These are phyloP conservation scores for Pseudonectria foliicola DNA, from an alignment of 2,329 filamentous ascomycete genomes.

Conservation along the genomic window DNA sequence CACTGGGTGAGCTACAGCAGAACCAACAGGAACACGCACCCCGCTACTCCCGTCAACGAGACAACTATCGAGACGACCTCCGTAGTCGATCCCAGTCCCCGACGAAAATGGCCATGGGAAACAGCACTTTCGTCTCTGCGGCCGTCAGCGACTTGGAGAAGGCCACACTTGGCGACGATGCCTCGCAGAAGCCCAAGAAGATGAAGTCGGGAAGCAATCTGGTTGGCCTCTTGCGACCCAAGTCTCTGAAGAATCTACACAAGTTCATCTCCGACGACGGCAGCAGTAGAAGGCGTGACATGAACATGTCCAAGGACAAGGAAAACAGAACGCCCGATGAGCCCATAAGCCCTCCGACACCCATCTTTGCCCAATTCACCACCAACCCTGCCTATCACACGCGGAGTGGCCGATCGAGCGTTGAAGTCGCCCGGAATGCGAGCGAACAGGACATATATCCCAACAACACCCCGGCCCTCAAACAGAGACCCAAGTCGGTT, in stretches of 20 bases:
- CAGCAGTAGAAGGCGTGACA: slow-evolving; percentile 19
- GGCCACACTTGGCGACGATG: slow-evolving; percentile 38
- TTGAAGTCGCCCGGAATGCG: slow-evolving; percentile 16
- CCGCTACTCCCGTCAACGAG: slow-evolving; percentile 30
- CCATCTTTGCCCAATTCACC: slow-evolving; percentile 74
- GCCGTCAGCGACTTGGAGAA: slow-evolving; percentile 31
- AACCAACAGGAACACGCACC: slow-evolving; percentile 41
- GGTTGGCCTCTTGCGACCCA: slow-evolving; percentile 67
- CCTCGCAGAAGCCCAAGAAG: slow-evolving; percentile 63
- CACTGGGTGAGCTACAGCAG: slow-evolving; percentile 50
- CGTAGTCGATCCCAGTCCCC: slow-evolving; percentile 34
- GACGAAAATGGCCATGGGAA: slow-evolving; percentile 35
- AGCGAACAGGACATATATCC: slow-evolving; percentile 14
- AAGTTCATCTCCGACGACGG: slow-evolving; percentile 43
- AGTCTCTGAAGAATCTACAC: slow-evolving; percentile 62
- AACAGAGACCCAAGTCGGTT: slow-evolving; percentile 45
- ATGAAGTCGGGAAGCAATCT: slow-evolving; percentile 79
- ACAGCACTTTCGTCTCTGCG: slow-evolving; percentile 38
- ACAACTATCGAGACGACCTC: slow-evolving; percentile 24
- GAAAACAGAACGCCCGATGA: slow-evolving; percentile 65
- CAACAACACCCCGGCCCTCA: slow-evolving; percentile 20
- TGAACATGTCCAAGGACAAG: slow-evolving; percentile 58
- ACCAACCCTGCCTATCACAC: slow-evolving; percentile 19
- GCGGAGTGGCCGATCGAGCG: slow-evolving; percentile 16
- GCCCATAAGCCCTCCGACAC: slow-evolving; percentile 41